A percentile compares a stretch with the other conserved stretches of the same genome.
Evolutionary conservation across 768 basidiomycete genomes (phyloP).

Genomic region (Panellus pusillus): DNA sequence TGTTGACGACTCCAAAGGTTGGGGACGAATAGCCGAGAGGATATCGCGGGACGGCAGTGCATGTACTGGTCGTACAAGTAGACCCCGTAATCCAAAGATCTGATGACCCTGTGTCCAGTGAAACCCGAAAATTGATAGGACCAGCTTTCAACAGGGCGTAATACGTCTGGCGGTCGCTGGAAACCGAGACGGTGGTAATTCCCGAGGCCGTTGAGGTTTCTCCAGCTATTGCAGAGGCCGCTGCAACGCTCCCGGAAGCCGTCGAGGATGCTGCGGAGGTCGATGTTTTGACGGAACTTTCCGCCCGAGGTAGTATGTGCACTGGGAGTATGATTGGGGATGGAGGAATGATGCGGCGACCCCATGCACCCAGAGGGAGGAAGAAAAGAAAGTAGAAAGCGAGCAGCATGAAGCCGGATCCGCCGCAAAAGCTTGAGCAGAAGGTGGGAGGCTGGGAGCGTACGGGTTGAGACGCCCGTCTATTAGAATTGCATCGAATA

Average conservation of each 20-base stretch:
- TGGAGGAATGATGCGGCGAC: constrained; percentile 25
- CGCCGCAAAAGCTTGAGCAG: not conserved
- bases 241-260: too few relatives aligned
- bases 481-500: too few relatives aligned
- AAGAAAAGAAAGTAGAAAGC: constrained; percentile 20
- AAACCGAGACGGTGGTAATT: constrained; percentile 44
- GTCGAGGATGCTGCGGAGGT: too few relatives aligned
- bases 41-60: constrained; percentile 64
- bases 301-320: constrained; percentile 1
- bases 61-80: constrained; percentile 53
- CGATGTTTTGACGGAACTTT: too few relatives aligned
- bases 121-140: constrained; percentile 63
- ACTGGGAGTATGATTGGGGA: constrained; percentile 32
- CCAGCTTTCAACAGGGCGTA: constrained; percentile 62
- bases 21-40: constrained; percentile 67
- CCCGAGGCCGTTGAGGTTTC: constrained; percentile 25
- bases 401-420: constrained; percentile 11
- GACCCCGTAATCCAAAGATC: constrained; percentile 74
- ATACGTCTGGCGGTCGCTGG: constrained; percentile 58
- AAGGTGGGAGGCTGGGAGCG: constrained; percentile 1
- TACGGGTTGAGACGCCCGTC: not conserved
- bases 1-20: constrained; percentile 60
- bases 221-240: too few relatives aligned
- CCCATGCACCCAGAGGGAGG: constrained; percentile 19
- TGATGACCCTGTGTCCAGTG: constrained; percentile 73